Evolutionary conservation across 1,284 basidiomycete genomes (phyloP).

Genomic region (Cystobasidium slooffiae): DNA sequence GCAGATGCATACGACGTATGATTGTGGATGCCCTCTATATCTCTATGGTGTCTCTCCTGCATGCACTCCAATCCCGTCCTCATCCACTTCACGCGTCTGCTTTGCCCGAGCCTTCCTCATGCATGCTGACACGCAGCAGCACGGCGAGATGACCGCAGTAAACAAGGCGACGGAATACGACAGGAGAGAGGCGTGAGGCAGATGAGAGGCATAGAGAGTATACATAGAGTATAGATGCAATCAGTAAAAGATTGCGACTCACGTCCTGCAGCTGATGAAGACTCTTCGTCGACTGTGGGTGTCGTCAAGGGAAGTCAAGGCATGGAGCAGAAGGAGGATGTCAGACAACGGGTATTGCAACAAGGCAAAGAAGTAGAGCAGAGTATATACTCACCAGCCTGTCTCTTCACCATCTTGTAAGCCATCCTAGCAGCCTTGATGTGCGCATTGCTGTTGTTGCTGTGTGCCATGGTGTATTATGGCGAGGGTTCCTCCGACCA

Average conservation of each 20-base stretch:
- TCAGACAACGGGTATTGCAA: neutral
- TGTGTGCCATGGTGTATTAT: neutral
- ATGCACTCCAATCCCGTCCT: neutral
- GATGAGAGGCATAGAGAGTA: neutral
- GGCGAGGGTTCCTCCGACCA: neutral
- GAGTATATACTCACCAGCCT: conserved; percentile 12
- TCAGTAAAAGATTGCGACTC: neutral
- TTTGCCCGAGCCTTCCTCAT: conserved; percentile 8
- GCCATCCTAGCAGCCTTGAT: neutral
- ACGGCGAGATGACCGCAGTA: neutral
- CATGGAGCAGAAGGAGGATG: neutral
- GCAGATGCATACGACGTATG: too few relatives aligned
- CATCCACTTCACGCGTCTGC: conserved; percentile 1
- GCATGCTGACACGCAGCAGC: too few relatives aligned
- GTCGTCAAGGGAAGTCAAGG: neutral
- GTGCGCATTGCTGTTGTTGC: neutral
- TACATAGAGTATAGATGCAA: neutral
- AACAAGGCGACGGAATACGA: neutral
- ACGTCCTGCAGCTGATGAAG: conserved; percentile 9
- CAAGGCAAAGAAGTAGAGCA: neutral
- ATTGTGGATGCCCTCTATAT: neutral
- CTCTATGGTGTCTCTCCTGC: neutral
- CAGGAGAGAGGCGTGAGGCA: neutral
- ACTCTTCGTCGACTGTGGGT: conserved; percentile 7
- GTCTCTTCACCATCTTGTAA: conserved; percentile 18